Evolutionary conservation across 2,329 filamentous ascomycete species (phyloP).

Genomic region (Corinectria fuckeliana): DNA sequence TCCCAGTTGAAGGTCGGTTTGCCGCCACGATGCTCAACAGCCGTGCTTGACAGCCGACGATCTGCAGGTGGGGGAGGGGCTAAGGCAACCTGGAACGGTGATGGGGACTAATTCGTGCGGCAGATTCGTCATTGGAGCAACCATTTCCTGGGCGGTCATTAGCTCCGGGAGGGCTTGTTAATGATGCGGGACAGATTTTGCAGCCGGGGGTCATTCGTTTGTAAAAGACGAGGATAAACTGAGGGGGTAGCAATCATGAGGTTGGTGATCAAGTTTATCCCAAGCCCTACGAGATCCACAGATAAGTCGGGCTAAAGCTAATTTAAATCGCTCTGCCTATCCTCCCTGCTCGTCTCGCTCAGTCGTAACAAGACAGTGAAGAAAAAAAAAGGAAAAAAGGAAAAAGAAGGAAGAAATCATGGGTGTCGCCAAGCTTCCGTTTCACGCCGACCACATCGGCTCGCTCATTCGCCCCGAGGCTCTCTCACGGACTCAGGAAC

Average conservation of each 20-base stretch:
- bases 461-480: slow-evolving; percentile 71
- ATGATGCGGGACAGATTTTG: slow-evolving; percentile 13
- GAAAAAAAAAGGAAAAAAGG: neutral
- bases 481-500: slow-evolving; percentile 59
- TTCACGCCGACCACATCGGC: slow-evolving; percentile 76
- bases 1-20: neutral
- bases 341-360: neutral
- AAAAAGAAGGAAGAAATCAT: slow-evolving; percentile 24
- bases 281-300: neutral
- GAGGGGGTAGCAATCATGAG: slow-evolving; percentile 12
- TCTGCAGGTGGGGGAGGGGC: slow-evolving; percentile 36
- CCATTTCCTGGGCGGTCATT: slow-evolving; percentile 9
- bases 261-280: slow-evolving; percentile 6
- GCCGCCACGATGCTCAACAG: slow-evolving; percentile 31
- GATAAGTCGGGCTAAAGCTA: neutral
- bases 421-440: slow-evolving; percentile 53
- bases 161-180: slow-evolving; percentile 20
- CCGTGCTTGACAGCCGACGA: slow-evolving; percentile 37
- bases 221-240: slow-evolving; percentile 11
- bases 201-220: slow-evolving; percentile 8
- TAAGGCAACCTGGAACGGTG: slow-evolving; percentile 7
- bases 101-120: slow-evolving; percentile 27
- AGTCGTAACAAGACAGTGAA: neutral
- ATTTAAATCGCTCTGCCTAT: slow-evolving; percentile 12
- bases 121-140: slow-evolving; percentile 32